These are phyloP conservation scores for Aspergillus neotritici DNA, from an alignment of 2,329 filamentous ascomycete species.

Conservation along the genomic window DNA sequence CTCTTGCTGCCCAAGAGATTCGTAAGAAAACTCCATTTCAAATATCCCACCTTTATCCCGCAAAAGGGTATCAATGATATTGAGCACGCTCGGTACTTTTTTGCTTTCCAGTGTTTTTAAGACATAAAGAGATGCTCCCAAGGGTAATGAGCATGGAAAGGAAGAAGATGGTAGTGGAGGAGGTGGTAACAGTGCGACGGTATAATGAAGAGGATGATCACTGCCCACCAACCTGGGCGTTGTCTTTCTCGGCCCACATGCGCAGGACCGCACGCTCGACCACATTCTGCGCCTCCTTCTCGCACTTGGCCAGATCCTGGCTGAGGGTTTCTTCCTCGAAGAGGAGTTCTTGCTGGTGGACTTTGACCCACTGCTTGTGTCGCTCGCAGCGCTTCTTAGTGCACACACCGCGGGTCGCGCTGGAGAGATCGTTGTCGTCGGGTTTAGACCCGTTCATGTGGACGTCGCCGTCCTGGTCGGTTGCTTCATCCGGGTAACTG, in stretches of 20 bases:
- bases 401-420: constrained; percentile 40
- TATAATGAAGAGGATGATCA: neutral
- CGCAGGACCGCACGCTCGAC: constrained; percentile 42
- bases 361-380: constrained; percentile 45
- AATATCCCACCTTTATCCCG: constrained; percentile 1
- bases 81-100: neutral
- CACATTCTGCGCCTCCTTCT: constrained; percentile 38
- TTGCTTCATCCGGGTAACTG: constrained; percentile 16
- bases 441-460: constrained; percentile 29
- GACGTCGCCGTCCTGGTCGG: constrained; percentile 31
- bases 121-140: too few species aligned
- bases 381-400: constrained; percentile 45
- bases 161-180: too few species aligned
- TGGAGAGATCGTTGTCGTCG: constrained; percentile 26
- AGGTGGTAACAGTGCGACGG: too few species aligned
- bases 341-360: constrained; percentile 41
- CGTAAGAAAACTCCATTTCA: too few species aligned
- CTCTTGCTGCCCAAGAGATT: too few species aligned
- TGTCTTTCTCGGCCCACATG: constrained; percentile 34
- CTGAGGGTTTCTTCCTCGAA: constrained; percentile 40
- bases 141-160: too few species aligned
- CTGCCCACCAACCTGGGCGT: constrained; percentile 14
- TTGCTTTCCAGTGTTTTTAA: neutral
- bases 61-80: constrained; percentile 23
- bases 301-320: constrained; percentile 35